Evolutionary conservation across 371 early-diverging fungal genomes (phyloP), one percentile per base, ranked within the genome.

Genomic region (Haplosporangium sp.): DNA sequence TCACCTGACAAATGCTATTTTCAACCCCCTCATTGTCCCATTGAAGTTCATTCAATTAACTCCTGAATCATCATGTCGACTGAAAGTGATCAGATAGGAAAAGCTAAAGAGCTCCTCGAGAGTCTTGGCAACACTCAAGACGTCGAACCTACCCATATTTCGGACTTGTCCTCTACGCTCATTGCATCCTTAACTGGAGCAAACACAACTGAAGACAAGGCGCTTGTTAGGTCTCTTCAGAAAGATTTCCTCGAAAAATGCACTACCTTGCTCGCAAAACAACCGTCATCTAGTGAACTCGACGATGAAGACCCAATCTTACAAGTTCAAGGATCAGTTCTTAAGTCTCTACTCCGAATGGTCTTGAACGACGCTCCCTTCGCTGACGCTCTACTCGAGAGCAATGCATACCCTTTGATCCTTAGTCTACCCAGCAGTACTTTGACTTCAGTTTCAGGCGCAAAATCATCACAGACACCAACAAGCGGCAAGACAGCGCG

Each of bases 271-370:
- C 74, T 78, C 17, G 44, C 71, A 20, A 64, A 65, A 20, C 45
- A 45, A 17, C 35, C 73, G 1, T 58, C 68, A 17, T 8, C 61
- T 5, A 68, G 60, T 10, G 60, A 45, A n/a, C 17, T 44, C 2
- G 1, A 37, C 3, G 65, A 40, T 5, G 63, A 57, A 11, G 57
- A 40, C 2, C 45, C 61, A 50, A 38, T 65, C 19, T 15, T 65
- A 13, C 69, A 71, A 61, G 45, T 67, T 34, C 71, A 74, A 34
- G 65, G 60, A 40, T 40, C 72, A 13, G 20, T 74, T 27, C 61
- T 79, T 65, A 79, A 79, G 55, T 66, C 71, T 1, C 65, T 79
- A 1, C 65, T 79, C 39, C 74, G 81, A 10, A 71, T 79, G 63
- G 69, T 71, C 63, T 67, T 79, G 71, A 71, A 74, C 56, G 81